These are phyloP conservation scores for Sporothrix humicola DNA, from an alignment of 2,329 filamentous ascomycete genomes.

Conservation along the genomic window DNA sequence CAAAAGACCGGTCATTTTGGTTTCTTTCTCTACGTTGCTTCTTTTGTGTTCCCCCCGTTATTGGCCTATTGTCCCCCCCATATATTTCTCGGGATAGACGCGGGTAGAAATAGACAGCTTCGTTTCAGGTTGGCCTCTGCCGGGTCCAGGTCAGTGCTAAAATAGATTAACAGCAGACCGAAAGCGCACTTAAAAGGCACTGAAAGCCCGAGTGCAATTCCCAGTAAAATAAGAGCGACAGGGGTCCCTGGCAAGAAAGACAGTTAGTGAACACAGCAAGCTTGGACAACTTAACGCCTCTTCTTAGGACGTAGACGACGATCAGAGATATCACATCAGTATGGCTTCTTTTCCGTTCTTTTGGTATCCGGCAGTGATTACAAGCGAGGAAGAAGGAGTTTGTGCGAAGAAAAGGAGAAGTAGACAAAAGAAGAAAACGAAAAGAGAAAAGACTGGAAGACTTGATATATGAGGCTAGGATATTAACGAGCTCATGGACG, in stretches of 20 bases:
- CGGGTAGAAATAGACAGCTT: conserved; percentile 25
- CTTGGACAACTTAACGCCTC: not conserved
- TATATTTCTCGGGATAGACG: conserved; percentile 1
- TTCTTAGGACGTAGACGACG: not conserved
- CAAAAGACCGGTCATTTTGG: not conserved
- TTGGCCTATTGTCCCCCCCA: not conserved
- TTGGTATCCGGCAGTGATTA: not conserved
- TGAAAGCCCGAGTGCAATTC: not conserved
- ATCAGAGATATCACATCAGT: not conserved
- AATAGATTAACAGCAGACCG: conserved; percentile 7
- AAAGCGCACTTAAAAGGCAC: not conserved
- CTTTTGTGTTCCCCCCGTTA: not conserved
- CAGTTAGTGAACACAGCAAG: not conserved
- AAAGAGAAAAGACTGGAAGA: not conserved
- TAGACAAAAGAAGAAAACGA: not conserved
- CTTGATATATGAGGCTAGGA: too few species aligned
- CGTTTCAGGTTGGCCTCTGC: conserved; percentile 25
- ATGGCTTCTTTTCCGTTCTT: not conserved
- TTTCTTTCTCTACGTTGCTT: not conserved
- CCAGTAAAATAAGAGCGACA: conserved; percentile 18
- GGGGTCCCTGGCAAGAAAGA: not conserved
- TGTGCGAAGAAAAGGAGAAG: not conserved
- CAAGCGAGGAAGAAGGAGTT: too few species aligned
- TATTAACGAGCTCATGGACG: too few species aligned
- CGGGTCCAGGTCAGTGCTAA: conserved; percentile 24